Conservation (phyloP, 2,329 filamentous ascomycete genomes). For the Trichoderma brevicompactum region DNA sequence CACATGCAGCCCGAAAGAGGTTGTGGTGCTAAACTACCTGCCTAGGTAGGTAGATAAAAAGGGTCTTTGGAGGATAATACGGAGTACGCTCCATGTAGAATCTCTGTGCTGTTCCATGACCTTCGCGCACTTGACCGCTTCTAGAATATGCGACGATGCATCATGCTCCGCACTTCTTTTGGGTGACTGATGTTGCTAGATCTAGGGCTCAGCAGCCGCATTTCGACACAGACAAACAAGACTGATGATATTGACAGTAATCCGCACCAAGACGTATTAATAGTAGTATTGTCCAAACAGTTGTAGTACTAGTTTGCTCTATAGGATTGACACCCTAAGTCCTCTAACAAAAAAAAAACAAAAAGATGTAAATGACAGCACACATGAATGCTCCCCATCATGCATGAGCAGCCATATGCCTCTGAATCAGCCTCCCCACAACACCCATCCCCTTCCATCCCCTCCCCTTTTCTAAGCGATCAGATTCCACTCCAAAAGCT, state of each 20-base stretch:
- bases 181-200: background rate
- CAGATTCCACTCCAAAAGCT: background rate
- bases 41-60: no score
- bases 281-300: slow-evolving; percentile 30
- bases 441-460: background rate
- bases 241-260: background rate
- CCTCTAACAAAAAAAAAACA: slow-evolving; percentile 22
- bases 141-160: background rate
- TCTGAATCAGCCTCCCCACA: slow-evolving; percentile 12
- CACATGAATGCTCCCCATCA: slow-evolving; percentile 22
- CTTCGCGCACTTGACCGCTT: slow-evolving; percentile 13
- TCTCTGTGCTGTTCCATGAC: background rate
- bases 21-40: no score
- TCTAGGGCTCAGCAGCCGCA: background rate
- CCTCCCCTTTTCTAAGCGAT: slow-evolving; percentile 1
- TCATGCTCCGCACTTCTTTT: background rate
- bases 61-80: no score
- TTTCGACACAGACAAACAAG: background rate
- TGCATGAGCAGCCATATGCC: slow-evolving; percentile 22
- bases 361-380: slow-evolving; percentile 26
- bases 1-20: slow-evolving; percentile 3
- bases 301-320: slow-evolving; percentile 27
- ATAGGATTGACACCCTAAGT: slow-evolving; percentile 26
- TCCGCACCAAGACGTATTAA: slow-evolving; percentile 23
- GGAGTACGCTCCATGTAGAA: no score